Evolutionary conservation across 495 filamentous ascomycete species (phyloP).

Genomic region (Sporormia fimetaria): DNA sequence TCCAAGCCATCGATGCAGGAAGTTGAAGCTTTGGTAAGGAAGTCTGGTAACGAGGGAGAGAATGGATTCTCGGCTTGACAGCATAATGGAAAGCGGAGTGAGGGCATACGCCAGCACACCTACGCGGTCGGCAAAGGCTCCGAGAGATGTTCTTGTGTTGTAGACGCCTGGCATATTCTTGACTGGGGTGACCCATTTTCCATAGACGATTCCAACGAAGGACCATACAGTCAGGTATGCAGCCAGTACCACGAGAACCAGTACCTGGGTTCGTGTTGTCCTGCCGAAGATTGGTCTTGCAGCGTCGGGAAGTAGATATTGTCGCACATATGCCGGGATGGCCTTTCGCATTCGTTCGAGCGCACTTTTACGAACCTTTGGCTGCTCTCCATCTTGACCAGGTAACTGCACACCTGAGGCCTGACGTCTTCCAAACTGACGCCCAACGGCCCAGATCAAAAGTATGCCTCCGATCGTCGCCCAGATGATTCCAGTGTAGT

Average conservation of each 20-base stretch:
- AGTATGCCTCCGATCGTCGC: slow-evolving; percentile 42
- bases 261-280: slow-evolving; percentile 38
- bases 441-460: slow-evolving; percentile 24
- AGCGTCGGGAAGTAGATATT: slow-evolving; percentile 34
- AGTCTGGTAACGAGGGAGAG: slow-evolving; percentile 51
- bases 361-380: not conserved
- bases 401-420: not conserved
- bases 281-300: slow-evolving; percentile 29
- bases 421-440: slow-evolving; percentile 25
- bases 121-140: slow-evolving; percentile 51
- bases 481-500: slow-evolving; percentile 54
- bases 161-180: slow-evolving; percentile 34
- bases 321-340: slow-evolving; percentile 12
- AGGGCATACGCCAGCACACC: slow-evolving; percentile 56
- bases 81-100: slow-evolving; percentile 49
- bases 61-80: slow-evolving; percentile 49
- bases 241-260: slow-evolving; percentile 40
- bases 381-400: not conserved
- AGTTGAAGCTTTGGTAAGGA: slow-evolving; percentile 58
- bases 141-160: slow-evolving; percentile 48
- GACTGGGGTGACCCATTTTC: slow-evolving; percentile 49
- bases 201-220: slow-evolving; percentile 50
- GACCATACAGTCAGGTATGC: slow-evolving; percentile 50
- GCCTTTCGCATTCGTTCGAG: slow-evolving; percentile 9
- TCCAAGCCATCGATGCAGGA: slow-evolving; percentile 56